Conservation (phyloP, 768 basidiomycete species). For the Rhodocollybia butyracea region DNA sequence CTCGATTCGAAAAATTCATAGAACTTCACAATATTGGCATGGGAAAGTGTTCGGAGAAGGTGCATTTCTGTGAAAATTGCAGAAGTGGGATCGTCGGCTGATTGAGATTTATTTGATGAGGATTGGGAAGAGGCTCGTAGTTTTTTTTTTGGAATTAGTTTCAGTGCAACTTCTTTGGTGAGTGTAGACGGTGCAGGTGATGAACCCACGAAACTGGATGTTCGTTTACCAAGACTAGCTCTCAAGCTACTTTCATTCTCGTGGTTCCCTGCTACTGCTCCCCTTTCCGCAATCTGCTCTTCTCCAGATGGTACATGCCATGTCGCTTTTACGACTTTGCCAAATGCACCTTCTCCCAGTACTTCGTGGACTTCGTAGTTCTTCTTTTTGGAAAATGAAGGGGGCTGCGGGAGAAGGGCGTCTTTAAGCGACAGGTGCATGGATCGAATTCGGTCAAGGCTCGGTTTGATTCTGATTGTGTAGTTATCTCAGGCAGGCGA, state of each 20-base stretch:
- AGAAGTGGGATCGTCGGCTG: too few relatives aligned
- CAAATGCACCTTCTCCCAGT: constrained; percentile 84
- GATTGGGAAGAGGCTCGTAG: too few relatives aligned
- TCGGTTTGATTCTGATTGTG: too few relatives aligned
- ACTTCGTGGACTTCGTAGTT: constrained; percentile 68
- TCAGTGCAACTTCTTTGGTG: constrained; percentile 77
- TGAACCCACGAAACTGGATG: constrained; percentile 19
- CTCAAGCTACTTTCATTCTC: constrained; percentile 10
- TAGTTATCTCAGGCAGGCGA: too few relatives aligned
- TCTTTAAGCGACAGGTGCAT: constrained; percentile 47
- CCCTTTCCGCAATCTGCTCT: constrained; percentile 50
- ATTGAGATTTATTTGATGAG: too few relatives aligned
- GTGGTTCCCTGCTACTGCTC: constrained; percentile 37
- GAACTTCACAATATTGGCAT: constrained; percentile 93
- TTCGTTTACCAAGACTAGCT: too few relatives aligned
- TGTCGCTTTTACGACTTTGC: constrained; percentile 80
- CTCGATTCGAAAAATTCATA: constrained; percentile 96
- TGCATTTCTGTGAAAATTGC: too few relatives aligned
- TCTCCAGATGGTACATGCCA: constrained; percentile 74
- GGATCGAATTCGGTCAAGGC: too few relatives aligned
- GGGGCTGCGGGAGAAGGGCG: constrained; percentile 74
- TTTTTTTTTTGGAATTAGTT: constrained; percentile 93
- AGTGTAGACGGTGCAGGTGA: too few relatives aligned
- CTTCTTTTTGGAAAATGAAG: constrained; percentile 86
- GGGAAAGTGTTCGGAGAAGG: constrained; percentile 83